Conservation (phyloP, 768 basidiomycete genomes). For the Phylloporus sp. region DNA sequence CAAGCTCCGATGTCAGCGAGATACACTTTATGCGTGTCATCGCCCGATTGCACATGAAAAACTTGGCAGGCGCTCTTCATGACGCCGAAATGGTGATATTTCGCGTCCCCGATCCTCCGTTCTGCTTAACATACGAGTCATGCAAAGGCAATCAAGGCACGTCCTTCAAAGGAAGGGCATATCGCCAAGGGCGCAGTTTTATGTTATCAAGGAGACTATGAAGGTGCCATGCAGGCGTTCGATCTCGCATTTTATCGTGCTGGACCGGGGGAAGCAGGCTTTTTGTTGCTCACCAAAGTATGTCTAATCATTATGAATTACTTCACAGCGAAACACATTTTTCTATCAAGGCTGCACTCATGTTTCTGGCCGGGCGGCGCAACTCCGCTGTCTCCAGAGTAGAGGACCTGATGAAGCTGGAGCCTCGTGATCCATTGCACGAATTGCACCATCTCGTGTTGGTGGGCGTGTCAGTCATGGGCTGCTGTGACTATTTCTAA, state of each 20-base stretch:
- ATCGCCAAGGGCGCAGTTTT: background rate
- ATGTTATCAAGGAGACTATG: background rate
- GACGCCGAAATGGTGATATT: background rate
- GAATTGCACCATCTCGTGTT: background rate
- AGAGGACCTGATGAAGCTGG: background rate
- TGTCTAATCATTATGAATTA: background rate
- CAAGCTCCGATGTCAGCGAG: background rate
- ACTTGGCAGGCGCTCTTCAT: background rate
- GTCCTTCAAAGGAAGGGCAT: background rate
- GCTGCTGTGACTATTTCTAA: background rate
- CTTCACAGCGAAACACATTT: background rate
- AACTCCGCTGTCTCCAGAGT: background rate
- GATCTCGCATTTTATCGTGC: background rate
- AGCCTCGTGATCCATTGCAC: background rate
- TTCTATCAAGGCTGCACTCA: background rate
- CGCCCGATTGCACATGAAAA: background rate
- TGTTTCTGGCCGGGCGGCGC: background rate
- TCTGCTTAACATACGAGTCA: no score
- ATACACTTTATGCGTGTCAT: background rate
- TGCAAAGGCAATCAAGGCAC: background rate
- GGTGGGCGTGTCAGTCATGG: background rate
- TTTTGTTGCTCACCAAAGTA: background rate
- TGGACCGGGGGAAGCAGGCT: background rate
- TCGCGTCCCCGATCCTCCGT: background rate
- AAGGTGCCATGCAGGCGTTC: background rate